Percentiles rank a stretch among this genome's conserved stretches.
These are phyloP conservation scores for Mycena rebaudengoi DNA, from an alignment of 768 basidiomycete genomes.

Conservation along the genomic window DNA sequence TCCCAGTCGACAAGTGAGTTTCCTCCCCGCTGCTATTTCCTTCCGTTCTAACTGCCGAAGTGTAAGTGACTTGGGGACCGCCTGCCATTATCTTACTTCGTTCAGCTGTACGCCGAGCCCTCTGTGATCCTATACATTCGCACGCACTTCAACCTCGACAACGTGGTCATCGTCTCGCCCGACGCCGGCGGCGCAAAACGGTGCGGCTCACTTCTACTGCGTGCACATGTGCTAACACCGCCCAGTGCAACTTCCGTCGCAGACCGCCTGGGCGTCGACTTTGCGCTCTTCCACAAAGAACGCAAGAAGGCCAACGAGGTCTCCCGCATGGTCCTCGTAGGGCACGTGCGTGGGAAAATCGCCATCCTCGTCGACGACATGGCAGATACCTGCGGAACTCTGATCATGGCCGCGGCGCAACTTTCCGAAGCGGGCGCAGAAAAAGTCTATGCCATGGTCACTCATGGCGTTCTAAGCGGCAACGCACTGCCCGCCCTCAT, in stretches of 20 bases:
- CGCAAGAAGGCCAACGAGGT: conserved; percentile 96
- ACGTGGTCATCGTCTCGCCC: conserved; percentile 95
- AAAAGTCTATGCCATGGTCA: conserved; percentile 91
- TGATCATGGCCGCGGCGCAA: conserved; percentile 89
- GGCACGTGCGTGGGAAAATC: conserved; percentile 89
- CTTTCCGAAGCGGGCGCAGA: conserved; percentile 88
- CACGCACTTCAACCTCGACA: conserved; percentile 82
- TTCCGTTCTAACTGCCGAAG: conserved; percentile 1
- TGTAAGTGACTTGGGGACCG: conserved; percentile 1
- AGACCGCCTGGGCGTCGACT: conserved; percentile 94
- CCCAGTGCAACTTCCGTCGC: conserved; percentile 94
- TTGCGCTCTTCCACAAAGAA: conserved; percentile 99
- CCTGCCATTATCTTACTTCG: conserved; percentile 31
- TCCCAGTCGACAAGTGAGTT: conserved; percentile 98
- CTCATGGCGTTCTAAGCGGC: conserved; percentile 95
- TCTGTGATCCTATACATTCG: conserved; percentile 95
- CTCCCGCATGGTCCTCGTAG: conserved; percentile 94
- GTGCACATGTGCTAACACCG: not conserved
- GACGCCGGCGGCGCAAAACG: conserved; percentile 99
- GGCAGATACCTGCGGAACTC: conserved; percentile 95
- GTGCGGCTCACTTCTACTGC: conserved; percentile 54
- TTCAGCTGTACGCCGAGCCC: conserved; percentile 92
- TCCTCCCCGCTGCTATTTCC: not conserved
- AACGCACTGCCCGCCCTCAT: conserved; percentile 81
- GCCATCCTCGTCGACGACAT: conserved; percentile 99